Conservation (phyloP, 179 eudicot species). For the Beta lomatogona region DNA sequence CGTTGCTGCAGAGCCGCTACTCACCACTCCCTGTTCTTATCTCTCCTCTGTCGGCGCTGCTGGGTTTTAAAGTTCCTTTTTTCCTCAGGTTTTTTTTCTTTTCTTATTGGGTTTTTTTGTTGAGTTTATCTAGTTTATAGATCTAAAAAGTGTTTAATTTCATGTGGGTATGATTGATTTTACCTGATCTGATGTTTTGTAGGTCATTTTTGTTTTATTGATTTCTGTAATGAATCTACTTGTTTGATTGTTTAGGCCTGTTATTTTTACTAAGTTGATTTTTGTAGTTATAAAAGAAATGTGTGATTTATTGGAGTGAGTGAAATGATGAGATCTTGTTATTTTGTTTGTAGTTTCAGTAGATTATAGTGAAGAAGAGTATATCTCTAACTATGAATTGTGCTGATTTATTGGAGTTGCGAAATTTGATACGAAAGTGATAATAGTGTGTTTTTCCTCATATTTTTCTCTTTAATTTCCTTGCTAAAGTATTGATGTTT, state of each 20-base stretch:
- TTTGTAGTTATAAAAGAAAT: neutral
- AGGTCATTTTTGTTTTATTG: slow-evolving; percentile 15
- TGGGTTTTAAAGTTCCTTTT: slow-evolving; percentile 47
- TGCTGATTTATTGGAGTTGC: neutral
- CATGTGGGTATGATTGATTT: slow-evolving; percentile 6
- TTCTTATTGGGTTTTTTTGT: neutral
- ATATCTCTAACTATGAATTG: neutral
- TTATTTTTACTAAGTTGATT: neutral
- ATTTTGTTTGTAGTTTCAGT: neutral
- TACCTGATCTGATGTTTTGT: slow-evolving; percentile 23
- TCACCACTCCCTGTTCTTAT: neutral
- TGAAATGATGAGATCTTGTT: slow-evolving; percentile 8
- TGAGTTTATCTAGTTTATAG: neutral
- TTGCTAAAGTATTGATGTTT: neutral
- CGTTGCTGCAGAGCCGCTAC: neutral
- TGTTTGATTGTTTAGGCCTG: neutral
- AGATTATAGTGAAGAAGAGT: neutral
- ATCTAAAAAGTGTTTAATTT: neutral
- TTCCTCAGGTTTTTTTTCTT: slow-evolving; percentile 26
- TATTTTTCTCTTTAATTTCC: neutral
- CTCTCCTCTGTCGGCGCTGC: slow-evolving; percentile 49
- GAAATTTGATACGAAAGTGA: neutral
- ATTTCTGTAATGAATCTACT: neutral
- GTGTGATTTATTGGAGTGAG: neutral
- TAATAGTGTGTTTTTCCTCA: neutral